Base-by-base conservation (phyloP, 1,139 yeast genomes). In the Protomyces gravidus region DNA sequence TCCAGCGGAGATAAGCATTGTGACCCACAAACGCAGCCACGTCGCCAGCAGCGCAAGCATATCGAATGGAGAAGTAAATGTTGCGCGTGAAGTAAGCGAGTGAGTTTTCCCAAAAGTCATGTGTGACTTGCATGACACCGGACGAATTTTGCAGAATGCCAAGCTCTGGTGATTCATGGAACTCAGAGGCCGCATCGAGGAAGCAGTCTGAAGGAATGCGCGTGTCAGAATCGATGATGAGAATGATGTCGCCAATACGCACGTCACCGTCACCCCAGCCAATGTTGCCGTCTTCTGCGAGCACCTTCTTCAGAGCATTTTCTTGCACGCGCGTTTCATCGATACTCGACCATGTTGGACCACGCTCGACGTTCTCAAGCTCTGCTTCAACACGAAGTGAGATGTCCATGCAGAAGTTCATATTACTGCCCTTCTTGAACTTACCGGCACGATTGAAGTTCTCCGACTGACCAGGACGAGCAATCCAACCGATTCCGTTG, bases 151-250 rank as follows among this genome's bases (percentile, higher is more conserved):
- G 53, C 26, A 49, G 25, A 19, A 49, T 33, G 17, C 45, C 53
- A 25, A 49, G 53, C 9, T 49, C 45, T 15, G 42, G 45, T 25
- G 45, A 25, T 11, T 32, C 45, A 3, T 27, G 23, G 30, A 60
- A 60, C 46, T 60, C 64, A 11, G 60, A 57, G n/a, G 64, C 64
- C 13, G 64, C 64, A n/a, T 62, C 64, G 19, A 62, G 51, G 49
- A 62, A 62, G 33, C 64, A 61, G 32, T 61, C 64, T 9, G 52
- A 56, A 5, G 64, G 62, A 13, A 61, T 53, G 3, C 64, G 57
- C 19, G 64, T 62, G 30, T 62, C 64, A 1, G 64, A 62, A 25
- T 62, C 63, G 25, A 62, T 55, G 26, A 61, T 45, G 36, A 62
- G 51, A 23, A 62, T 58, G 19, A 62, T n/a, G 25, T 62, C 64